Base-by-base conservation (phyloP, 768 basidiomycete species). In the Cystofilobasidium macerans region DNA sequence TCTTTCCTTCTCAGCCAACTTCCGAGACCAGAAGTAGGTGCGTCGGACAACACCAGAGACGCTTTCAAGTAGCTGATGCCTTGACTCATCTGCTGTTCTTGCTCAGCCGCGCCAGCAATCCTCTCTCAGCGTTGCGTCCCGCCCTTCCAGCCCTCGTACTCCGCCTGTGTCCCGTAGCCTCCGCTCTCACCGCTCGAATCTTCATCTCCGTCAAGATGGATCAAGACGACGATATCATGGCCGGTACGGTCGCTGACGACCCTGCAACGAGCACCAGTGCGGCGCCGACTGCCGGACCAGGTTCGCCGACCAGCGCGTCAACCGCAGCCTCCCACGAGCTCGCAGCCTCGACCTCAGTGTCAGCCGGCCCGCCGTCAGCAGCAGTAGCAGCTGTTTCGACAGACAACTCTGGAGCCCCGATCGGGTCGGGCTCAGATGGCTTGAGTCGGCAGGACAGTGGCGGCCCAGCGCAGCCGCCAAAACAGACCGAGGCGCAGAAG, bases 141-240 rank as follows among this genome's bases (percentile, higher is more conserved):
- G 16, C 16, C 13, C 7, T 42, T 42, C 16, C 42, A 42, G 42
- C 45, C 45, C 45, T 47, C n/a, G 2, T 4, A 28, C 58, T 59
- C 58, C 33, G 45, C 16, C 45, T 48, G 8, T 24, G 8, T 20
- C 20, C 45, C 9, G n/a, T 20, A 18, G 20, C 6, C 24, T 20
- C 45, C 45, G 8, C 45, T 20, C 28, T 32, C 51, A 4, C 30
- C 30, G 7, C 51, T 32, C 51, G 2, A 11, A 48, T 9, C 7
- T 20, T 11, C 38, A 40, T 40, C 38, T 22, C 22, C 5, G 7
- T 6, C 26, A 6, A 16, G 7, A 60, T 60, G 58, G 58, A 60
- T 13, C 45, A 47, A 11, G 58, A 60, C 24, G 58, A 60, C 38
- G 58, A 60, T 24, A 60, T 60, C 58, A 60, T 60, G 58, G 18